Evolutionary conservation across 192 early-diverging fungal species (phyloP), one percentile per base, ranked within the genome.

Genomic region (Coemansia sp.): DNA sequence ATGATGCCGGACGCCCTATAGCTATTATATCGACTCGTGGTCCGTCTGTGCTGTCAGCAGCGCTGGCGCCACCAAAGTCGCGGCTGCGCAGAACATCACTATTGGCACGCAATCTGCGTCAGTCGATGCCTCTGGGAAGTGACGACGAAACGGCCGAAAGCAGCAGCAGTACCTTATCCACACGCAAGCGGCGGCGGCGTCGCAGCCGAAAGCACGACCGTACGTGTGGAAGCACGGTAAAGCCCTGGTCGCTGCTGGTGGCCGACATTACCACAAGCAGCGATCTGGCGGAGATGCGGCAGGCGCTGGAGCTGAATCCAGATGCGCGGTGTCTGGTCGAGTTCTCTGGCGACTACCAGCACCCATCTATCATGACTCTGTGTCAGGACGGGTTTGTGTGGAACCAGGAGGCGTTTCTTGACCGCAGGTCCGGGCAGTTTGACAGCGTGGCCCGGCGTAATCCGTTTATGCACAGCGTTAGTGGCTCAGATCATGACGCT

Each of bases 311-410:
- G 16, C 25, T 53, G 19, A 65, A 65, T 38, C 48, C 59, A 19
- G 55, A 70, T 9, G 73, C 73, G 2, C 73, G 60, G 22, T 75
- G 73, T 25, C 53, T 70, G 55, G 73, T 75, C 22, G 67, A 75
- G 59, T 70, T 65, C 49, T 26, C 9, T 39, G 27, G 53, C 31
- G 59, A 55, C 55, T 60, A 50, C 23, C 38, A 41, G 11, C 38
- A 41, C 12, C 54, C 68, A 6, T 70, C 59, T 60, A 65, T 75
- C 22, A 75, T 69, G 68, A 75, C 74, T 0, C 54, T 75, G 64
- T 64, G 68, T 27, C 63, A 75, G 22, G 74, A 75, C 59, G 74
- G 74, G 10, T 75, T 75, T 70, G 68, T 75, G 50, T 75, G 73
- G 73, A 75, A 75, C 59, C 67, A 66, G 39, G 67, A 69, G 39